Base-by-base conservation (phyloP, 2,329 filamentous ascomycete genomes). In the Botryotinia convoluta region DNA sequence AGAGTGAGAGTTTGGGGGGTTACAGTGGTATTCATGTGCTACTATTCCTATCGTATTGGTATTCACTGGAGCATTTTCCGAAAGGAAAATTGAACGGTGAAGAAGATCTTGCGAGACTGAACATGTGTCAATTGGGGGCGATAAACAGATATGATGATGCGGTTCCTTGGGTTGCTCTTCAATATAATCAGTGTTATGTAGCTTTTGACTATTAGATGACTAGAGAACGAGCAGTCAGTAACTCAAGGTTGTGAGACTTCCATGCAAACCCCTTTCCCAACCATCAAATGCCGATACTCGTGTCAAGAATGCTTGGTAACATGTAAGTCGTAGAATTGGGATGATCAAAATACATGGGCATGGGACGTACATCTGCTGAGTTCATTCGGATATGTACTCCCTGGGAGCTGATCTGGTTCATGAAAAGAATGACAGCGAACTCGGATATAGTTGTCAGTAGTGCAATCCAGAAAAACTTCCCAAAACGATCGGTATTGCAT, bases 211-310 rank as follows among this genome's bases (percentile, higher is more conserved):
- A 57, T 68, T 68, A 48, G 65, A 68, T 42, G 35, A 57, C 48
- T 68, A 57, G 65, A 68, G 3, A 68, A 68, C 10, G 26, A 68
- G 48, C 18, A 57, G 48, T 68, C 18, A 57, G 65, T 68, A 20
- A 37, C 65, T 68, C 48, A n/a, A 68, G 18, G 65, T 26, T 57
- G 65, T 68, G 48, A 42, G 35, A 68, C 65, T 68, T 68, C 48
- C n/a, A 57, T 57, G 65, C 65, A 42, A 57, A 42, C 48, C n/a
- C 48, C 48, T 68, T 68, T 68, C 65, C 65, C 65, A 68, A 37
- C 35, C n/a, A 68, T 68, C n/a, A 57, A 29, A 54, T 68, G 48
- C 45, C 64, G 64, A 68, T 39, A 54, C 26, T 68, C 45, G 35
- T 54, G 35, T 67, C 32, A 67, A 42, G n/a, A 68, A 39, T 57